Base-by-base conservation (phyloP, 2,329 filamentous ascomycete species). In the Cladobotryum mycophilum region DNA sequence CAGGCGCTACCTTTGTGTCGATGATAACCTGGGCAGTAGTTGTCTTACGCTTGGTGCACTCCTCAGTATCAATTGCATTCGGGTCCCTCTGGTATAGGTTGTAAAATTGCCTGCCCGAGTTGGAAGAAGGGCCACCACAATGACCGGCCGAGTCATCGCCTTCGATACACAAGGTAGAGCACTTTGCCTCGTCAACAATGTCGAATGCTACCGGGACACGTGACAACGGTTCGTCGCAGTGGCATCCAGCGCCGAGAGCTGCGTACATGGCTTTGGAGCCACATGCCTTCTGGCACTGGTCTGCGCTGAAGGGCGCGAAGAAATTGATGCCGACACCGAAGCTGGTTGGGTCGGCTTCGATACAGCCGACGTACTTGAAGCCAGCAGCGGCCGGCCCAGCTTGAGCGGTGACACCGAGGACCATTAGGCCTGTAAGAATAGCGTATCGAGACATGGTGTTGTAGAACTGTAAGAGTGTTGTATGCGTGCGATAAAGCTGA, bases 301-400 rank as follows among this genome's bases (percentile, higher is more conserved):
- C 43, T 9, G 56, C 45, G 25, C 54, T 56, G 30, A 62, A 60
- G 4, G 53, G 33, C 1, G 36, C 5, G n/a, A 46, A 8, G 18
- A 64, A 48, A 11, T 54, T 33, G 34, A 52, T 46, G 17, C 41
- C 34, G 37, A 53, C 30, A 20, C 56, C 46, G 40, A 65, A 66
- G 12, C 44, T 34, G 11, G 50, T 25, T 4, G 53, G 48, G 4
- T 54, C 38, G 46, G 54, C 54, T 30, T 59, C 40, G 43, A 61
- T 58, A 58, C 65, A 67, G 51, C 63, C 65, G 48, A 64, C 46
- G 51, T 63, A 65, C 41, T 59, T 47, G 51, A 57, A 61, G 12
- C 54, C 51, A 17, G 49, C 8, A 46, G 52, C 20, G 42, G 59
- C 51, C 37, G 54, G 49, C 11, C 53, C 48, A 11, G 55, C 40